These are phyloP conservation scores for Cladosporium sphaerospermum DNA, from an alignment of 2,329 filamentous ascomycete species.

Conservation along the genomic window DNA sequence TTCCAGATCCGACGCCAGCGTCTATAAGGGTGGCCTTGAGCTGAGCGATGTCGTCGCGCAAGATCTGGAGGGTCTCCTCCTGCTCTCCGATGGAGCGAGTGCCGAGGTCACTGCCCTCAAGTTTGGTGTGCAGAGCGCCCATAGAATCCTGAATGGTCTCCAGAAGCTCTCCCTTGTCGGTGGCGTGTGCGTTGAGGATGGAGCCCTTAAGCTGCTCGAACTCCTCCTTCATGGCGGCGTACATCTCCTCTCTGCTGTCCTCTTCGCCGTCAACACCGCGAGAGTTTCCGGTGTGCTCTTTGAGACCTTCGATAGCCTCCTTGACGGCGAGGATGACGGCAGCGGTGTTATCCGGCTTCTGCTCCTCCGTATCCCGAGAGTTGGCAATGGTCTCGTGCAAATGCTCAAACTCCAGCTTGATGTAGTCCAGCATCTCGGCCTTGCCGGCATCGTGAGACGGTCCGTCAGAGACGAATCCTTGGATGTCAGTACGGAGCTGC, in stretches of 20 bases:
- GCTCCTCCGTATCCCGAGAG: conserved; percentile 19
- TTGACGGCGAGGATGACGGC: conserved; percentile 28
- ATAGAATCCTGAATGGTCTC: conserved; percentile 52
- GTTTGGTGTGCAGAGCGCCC: conserved; percentile 41
- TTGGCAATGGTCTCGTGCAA: conserved; percentile 52
- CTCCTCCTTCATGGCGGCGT: conserved; percentile 71
- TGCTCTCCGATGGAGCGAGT: conserved; percentile 29
- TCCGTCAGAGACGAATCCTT: conserved; percentile 43
- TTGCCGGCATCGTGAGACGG: conserved; percentile 38
- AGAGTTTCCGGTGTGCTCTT: conserved; percentile 16
- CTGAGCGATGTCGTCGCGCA: conserved; percentile 57
- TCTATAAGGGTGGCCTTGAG: conserved; percentile 52
- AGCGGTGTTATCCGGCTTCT: conserved; percentile 17
- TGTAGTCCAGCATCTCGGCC: conserved; percentile 44
- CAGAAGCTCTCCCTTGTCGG: conserved; percentile 56
- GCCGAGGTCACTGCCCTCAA: conserved; percentile 33
- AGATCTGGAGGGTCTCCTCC: conserved; percentile 41
- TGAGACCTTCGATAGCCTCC: conserved; percentile 27
- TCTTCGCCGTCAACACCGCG: not conserved
- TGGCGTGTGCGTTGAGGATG: conserved; percentile 56
- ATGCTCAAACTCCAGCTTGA: conserved; percentile 54
- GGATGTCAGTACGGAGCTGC: conserved; percentile 54
- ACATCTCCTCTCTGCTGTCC: conserved; percentile 37
- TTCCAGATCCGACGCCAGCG: conserved; percentile 25
- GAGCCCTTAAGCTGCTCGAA: conserved; percentile 76